Percentiles rank a stretch among this genome's conserved stretches.
Evolutionary conservation across 1,284 basidiomycete species (phyloP).

Genomic region (Ustilago nuda): DNA sequence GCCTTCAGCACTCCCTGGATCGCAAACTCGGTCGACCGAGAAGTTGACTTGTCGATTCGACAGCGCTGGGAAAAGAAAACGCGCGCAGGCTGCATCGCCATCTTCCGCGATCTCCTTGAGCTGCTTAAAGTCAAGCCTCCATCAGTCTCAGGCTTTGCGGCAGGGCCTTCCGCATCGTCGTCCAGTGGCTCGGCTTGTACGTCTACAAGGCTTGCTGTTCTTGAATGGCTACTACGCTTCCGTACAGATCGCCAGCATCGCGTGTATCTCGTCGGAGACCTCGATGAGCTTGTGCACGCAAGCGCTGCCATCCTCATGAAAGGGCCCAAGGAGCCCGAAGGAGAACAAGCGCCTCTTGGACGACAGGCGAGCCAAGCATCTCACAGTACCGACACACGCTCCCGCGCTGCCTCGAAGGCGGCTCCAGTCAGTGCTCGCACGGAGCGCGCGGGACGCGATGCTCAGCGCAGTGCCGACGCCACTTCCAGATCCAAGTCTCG

Average conservation of each 20-base stretch:
- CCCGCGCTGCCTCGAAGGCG: constrained; percentile 28
- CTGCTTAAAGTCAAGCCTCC: constrained; percentile 42
- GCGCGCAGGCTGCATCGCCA: constrained; percentile 54
- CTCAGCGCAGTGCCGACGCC: constrained; percentile 39
- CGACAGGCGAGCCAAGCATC: constrained; percentile 53
- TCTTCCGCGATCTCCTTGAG: constrained; percentile 63
- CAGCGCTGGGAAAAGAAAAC: constrained; percentile 51
- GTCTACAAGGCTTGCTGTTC: constrained; percentile 76
- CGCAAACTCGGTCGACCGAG: constrained; percentile 45
- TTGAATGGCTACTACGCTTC: constrained; percentile 90
- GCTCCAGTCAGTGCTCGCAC: constrained; percentile 9
- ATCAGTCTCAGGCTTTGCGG: constrained; percentile 2
- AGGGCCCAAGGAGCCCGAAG: constrained; percentile 30
- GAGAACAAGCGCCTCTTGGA: constrained; percentile 47
- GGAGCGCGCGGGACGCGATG: constrained; percentile 44
- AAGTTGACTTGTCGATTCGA: constrained; percentile 29
- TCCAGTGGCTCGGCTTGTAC: constrained; percentile 26
- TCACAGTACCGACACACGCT: constrained; percentile 12
- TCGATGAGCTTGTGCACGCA: constrained; percentile 69
- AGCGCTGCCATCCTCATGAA: constrained; percentile 38
- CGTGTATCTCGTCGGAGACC: constrained; percentile 76
- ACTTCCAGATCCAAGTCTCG: constrained; percentile 36
- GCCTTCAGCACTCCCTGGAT: constrained; percentile 65
- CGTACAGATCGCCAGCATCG: constrained; percentile 91
- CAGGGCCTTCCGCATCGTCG: constrained; percentile 4